Percentiles rank a stretch among this genome's conserved stretches.
Conservation (phyloP, 116 monocot species). For the Trichopus zeylanicus region DNA sequence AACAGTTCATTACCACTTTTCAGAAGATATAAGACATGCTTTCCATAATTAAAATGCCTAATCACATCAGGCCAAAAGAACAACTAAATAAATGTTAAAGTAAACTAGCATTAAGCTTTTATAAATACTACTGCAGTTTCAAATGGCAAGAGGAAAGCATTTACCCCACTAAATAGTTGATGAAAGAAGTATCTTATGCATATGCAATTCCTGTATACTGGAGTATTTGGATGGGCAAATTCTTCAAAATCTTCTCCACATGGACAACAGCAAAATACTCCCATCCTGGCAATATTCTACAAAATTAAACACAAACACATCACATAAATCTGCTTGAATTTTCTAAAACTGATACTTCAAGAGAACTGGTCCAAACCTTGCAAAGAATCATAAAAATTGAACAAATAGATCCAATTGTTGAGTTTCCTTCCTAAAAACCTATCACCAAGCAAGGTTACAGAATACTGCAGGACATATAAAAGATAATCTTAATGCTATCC, state of each 20-base stretch:
- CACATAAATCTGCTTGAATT: too few relatives aligned
- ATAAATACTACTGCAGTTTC: background rate
- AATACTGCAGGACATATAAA: too few relatives aligned
- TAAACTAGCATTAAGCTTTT: background rate
- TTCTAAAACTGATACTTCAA: too few relatives aligned
- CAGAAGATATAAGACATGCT: background rate
- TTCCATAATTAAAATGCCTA: background rate
- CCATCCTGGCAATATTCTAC: constrained; percentile 27
- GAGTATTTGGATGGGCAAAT: constrained; percentile 56
- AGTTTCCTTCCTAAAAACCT: too few relatives aligned
- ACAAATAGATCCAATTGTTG: too few relatives aligned
- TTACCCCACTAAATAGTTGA: constrained; percentile 73
- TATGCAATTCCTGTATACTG: constrained; percentile 50
- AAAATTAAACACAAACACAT: too few relatives aligned
- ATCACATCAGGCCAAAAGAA: too few relatives aligned
- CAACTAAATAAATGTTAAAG: background rate
- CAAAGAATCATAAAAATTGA: too few relatives aligned
- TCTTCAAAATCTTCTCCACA: constrained; percentile 77
- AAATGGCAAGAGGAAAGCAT: background rate
- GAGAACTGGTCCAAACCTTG: too few relatives aligned
- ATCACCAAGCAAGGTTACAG: too few relatives aligned
- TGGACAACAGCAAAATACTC: constrained; percentile 61
- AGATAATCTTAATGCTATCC: too few relatives aligned
- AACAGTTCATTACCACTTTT: too few relatives aligned
- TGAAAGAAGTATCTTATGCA: constrained; percentile 77